A percentile compares a stretch with the other conserved stretches of the same genome.
These are phyloP conservation scores for Pleurostoma richardsiae DNA, from an alignment of 2,329 filamentous ascomycete genomes.

Conservation along the genomic window DNA sequence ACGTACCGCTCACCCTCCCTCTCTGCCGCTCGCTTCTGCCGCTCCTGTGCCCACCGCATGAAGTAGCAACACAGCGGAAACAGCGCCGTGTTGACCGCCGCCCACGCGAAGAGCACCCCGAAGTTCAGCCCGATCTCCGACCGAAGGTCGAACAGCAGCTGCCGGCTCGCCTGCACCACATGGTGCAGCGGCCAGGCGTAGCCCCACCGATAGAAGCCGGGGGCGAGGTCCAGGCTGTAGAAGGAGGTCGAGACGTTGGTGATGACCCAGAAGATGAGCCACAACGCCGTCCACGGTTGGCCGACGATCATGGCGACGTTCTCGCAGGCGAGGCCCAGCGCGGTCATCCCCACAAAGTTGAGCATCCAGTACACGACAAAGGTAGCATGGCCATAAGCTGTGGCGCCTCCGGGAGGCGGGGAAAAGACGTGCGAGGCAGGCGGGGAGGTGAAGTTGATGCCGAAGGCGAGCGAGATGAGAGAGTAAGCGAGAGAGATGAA, in stretches of 20 bases:
- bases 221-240: constrained; percentile 53
- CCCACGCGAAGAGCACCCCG: constrained; percentile 55
- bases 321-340: constrained; percentile 58
- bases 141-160: constrained; percentile 56
- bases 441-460: constrained; percentile 52
- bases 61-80: constrained; percentile 45
- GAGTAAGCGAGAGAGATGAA: constrained; percentile 60
- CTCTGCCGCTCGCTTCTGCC: constrained; percentile 17
- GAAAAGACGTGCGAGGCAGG: constrained; percentile 35
- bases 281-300: constrained; percentile 53
- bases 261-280: constrained; percentile 65
- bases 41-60: constrained; percentile 33
- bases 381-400: constrained; percentile 50
- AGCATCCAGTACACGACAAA: constrained; percentile 62
- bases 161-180: constrained; percentile 53
- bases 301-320: constrained; percentile 60
- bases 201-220: constrained; percentile 56
- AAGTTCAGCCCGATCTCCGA: constrained; percentile 56
- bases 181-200: constrained; percentile 61
- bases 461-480: constrained; percentile 57
- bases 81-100: constrained; percentile 42
- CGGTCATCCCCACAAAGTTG: constrained; percentile 59
- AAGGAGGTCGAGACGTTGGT: constrained; percentile 58
- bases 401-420: constrained; percentile 37
- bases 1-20: constrained; percentile 18